Base-by-base conservation (phyloP, 495 filamentous ascomycete species). In the Venustampulla echinocandica region DNA sequence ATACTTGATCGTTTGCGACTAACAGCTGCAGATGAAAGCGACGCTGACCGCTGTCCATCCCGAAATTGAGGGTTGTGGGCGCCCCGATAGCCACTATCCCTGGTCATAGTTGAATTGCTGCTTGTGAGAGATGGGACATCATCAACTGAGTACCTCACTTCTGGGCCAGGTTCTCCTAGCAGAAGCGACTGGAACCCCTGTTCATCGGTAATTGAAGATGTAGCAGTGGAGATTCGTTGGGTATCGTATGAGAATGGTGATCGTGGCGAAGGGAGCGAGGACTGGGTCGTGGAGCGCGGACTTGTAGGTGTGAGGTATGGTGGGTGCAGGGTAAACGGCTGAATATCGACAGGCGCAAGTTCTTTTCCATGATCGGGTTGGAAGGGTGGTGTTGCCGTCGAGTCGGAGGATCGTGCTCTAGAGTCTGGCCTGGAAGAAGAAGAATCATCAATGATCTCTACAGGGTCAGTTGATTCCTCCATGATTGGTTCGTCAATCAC, bases 91-190 rank as follows among this genome's bases (percentile, higher is more conserved):
- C 28, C 35, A 56, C 73, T 74, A 23, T 78, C 78, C 46, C 82
- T 81, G 2, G 86, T 87, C 79, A 81, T 85, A 11, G 87, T 90
- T 0, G 89, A 95, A 54, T 86, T 79, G 59, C 84, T 89, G 63
- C 84, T 90, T 14, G 82, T 89, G 22, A 95, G 64, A 23, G 88
- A 94, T 5, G 89, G 89, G 10, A 90, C 84, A 64, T 89, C 86
- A 46, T 94, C 88, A 18, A 87, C 74, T 5, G 89, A 94, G 15
- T 81, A 71, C 42, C 87, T 82, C 10, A 81, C 49, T 48, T 81
- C 77, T 11, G 77, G 77, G 4, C 76, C 74, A 23, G 77, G 76
- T 42, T 83, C 79, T 25, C 77, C 75, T 54, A 81, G 69, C 4
- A 76, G 61, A 5, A 81, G 58, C 3, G 82, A 73, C 49, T 77